A percentile compares a stretch with the other conserved stretches of the same genome.
Evolutionary conservation across 176 grass and related monocot genomes (phyloP).

Genomic region (Zoysia japonica): DNA sequence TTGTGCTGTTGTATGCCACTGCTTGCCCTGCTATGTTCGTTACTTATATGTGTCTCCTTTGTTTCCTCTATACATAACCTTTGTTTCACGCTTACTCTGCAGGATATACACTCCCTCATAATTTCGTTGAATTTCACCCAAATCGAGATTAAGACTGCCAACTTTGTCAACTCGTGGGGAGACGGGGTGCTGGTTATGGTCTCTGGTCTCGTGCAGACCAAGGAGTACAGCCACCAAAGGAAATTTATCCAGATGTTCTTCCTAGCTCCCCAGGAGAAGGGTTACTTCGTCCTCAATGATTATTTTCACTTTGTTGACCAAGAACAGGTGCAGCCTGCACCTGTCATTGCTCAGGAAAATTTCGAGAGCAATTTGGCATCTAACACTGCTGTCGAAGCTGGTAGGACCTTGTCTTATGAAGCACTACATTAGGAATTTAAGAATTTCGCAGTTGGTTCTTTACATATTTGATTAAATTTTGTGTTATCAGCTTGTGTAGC

Average conservation of each 20-base stretch:
- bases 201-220: slow-evolving; percentile 78
- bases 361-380: slow-evolving; percentile 63
- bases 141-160: slow-evolving; percentile 90
- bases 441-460: background rate
- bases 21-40: background rate
- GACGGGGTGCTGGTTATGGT: slow-evolving; percentile 85
- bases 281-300: slow-evolving; percentile 96
- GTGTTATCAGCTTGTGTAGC: background rate
- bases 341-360: slow-evolving; percentile 42
- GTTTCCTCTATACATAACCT: background rate
- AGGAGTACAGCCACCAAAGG: slow-evolving; percentile 68
- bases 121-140: slow-evolving; percentile 81
- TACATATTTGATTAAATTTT: background rate
- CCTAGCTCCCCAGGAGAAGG: slow-evolving; percentile 95
- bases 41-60: background rate
- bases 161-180: slow-evolving; percentile 84
- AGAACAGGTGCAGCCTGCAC: slow-evolving; percentile 67
- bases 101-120: slow-evolving; percentile 90
- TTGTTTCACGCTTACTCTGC: slow-evolving; percentile 7
- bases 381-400: slow-evolving; percentile 41
- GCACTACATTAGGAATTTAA: background rate
- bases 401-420: slow-evolving; percentile 34
- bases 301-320: slow-evolving; percentile 90
- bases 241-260: slow-evolving; percentile 94
- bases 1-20: background rate